phyloP scores from a whole-genome alignment of 148 eudicot genomes.

The Diospyros kaki region DNA sequence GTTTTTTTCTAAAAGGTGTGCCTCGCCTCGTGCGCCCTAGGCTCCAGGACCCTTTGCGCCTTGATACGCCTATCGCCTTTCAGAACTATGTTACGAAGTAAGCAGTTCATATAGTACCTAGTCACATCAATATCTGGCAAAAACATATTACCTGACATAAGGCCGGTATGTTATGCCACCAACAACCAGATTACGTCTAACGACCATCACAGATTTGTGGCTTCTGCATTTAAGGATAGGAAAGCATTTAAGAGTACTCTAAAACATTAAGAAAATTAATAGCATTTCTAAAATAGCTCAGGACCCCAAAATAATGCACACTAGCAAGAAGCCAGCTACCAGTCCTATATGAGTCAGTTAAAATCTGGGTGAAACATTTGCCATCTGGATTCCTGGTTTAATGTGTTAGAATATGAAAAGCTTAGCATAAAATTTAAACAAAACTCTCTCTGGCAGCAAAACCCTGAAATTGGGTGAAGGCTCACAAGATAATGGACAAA shows the following conservation, averaged over 20 bases:
- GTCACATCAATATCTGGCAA: background rate
- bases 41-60: too few species aligned
- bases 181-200: slow-evolving; percentile 66
- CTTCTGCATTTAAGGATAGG: too few species aligned
- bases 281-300: background rate
- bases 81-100: too few species aligned
- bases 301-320: background rate
- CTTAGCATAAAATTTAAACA: background rate
- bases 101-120: background rate
- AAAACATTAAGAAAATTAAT: background rate
- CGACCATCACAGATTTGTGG: slow-evolving; percentile 90
- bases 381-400: background rate
- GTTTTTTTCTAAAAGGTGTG: too few species aligned
- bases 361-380: background rate
- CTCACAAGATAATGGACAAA: background rate
- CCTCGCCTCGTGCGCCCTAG: too few species aligned
- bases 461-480: background rate
- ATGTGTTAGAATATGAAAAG: background rate
- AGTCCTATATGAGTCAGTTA: slow-evolving; percentile 3
- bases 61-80: too few species aligned
- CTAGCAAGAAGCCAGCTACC: background rate
- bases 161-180: slow-evolving; percentile 99
- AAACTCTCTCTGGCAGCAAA: background rate
- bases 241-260: slow-evolving; percentile 19
- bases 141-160: slow-evolving; percentile 54